A percentile compares a stretch with the other conserved stretches of the same genome.
phyloP scores from a whole-genome alignment of 306 rosid species.

The Astragalus membranaceus region DNA sequence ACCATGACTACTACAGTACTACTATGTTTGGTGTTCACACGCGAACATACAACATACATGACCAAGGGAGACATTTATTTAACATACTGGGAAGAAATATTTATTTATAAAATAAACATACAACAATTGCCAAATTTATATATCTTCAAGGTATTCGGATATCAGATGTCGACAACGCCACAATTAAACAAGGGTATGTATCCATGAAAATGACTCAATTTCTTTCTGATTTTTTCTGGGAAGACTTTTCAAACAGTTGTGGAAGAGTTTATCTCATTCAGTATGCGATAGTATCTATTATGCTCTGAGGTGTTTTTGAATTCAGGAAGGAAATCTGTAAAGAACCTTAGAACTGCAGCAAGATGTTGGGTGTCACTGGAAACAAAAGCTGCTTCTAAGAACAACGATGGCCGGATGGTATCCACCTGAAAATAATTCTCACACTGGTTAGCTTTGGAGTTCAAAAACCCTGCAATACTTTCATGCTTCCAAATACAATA shows the following conservation, averaged over 20 bases:
- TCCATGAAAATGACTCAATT: background rate
- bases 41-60: no score
- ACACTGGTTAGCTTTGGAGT: constrained; percentile 2
- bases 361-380: constrained; percentile 66
- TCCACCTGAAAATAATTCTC: constrained; percentile 58
- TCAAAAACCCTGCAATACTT: background rate
- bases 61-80: background rate
- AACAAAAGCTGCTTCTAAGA: constrained; percentile 73
- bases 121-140: background rate
- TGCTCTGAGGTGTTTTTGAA: constrained; percentile 65
- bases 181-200: background rate
- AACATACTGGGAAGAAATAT: background rate
- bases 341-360: constrained; percentile 85
- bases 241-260: constrained; percentile 40
- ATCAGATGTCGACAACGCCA: background rate
- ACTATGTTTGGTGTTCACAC: no score
- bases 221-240: background rate
- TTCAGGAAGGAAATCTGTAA: constrained; percentile 70
- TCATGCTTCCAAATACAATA: background rate
- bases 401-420: constrained; percentile 72
- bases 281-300: constrained; percentile 59
- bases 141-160: constrained; percentile 1
- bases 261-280: constrained; percentile 63
- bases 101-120: background rate
- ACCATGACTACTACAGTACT: no score